Conservation (phyloP, 2,329 filamentous ascomycete species). For the Allantophomopsis lycopodina region DNA sequence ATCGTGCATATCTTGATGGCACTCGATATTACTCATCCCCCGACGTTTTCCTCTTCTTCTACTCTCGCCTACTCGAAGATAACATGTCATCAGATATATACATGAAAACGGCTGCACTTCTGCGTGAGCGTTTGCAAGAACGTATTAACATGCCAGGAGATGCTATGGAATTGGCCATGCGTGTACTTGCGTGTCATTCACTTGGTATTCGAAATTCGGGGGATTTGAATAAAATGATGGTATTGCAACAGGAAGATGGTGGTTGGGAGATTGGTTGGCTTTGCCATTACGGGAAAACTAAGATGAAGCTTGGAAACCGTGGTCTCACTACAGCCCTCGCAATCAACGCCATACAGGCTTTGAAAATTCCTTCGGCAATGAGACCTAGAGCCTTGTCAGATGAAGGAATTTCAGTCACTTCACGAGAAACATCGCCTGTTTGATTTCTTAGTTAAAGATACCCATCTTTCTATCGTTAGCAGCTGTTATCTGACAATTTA, state of each 20-base stretch:
- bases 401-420: no score
- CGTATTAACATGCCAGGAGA: not conserved
- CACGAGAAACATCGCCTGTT: no score
- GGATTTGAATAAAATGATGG: conserved; percentile 5
- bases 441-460: no score
- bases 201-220: not conserved
- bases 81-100: not conserved
- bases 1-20: not conserved
- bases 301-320: conserved; percentile 10
- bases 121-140: conserved; percentile 1
- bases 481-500: no score
- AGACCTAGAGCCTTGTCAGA: no score
- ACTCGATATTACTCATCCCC: conserved; percentile 2
- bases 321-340: conserved; percentile 12
- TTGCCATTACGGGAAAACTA: conserved; percentile 8
- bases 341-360: conserved; percentile 1
- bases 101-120: not conserved
- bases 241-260: conserved; percentile 9
- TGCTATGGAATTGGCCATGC: no score
- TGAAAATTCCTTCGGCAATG: no score
- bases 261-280: conserved; percentile 12
- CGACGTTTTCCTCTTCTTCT: conserved; percentile 1
- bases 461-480: no score
- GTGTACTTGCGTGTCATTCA: no score
- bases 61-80: not conserved